A percentile compares a stretch with the other conserved stretches of the same genome.
Evolutionary conservation across 768 basidiomycete genomes (phyloP).

Genomic region (Crassisporium funariophilum): DNA sequence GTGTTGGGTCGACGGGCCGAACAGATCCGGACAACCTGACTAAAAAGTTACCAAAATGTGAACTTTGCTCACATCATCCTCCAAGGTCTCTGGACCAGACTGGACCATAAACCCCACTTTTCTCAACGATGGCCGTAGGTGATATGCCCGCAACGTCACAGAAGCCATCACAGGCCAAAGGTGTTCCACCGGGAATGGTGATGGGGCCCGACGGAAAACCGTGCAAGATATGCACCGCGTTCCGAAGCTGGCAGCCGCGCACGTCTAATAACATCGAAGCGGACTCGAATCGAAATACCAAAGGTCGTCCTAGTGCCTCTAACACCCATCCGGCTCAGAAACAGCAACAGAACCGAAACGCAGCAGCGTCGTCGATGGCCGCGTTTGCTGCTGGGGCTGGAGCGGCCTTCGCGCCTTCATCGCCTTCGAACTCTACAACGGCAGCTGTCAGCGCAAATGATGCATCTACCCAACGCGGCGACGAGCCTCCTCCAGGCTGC

Average conservation of each 20-base stretch:
- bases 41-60: too few species aligned
- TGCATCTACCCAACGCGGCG: constrained; percentile 24
- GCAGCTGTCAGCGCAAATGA: constrained; percentile 14
- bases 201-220: constrained; percentile 94
- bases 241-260: constrained; percentile 65
- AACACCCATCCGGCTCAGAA: constrained; percentile 5
- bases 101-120: too few species aligned
- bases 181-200: constrained; percentile 77
- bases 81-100: too few species aligned
- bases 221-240: constrained; percentile 89
- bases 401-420: constrained; percentile 18
- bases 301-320: constrained; percentile 14
- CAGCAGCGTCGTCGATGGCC: constrained; percentile 28
- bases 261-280: constrained; percentile 34
- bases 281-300: constrained; percentile 17
- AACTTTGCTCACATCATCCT: too few species aligned
- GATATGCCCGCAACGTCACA: constrained; percentile 3
- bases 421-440: constrained; percentile 14
- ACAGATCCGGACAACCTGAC: too few species aligned
- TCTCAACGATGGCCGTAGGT: constrained; percentile 7
- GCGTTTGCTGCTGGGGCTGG: constrained; percentile 21
- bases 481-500: constrained; percentile 63
- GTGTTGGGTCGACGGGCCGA: too few species aligned
- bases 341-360: constrained; percentile 13
- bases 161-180: constrained; percentile 3